Evolutionary conservation across 2,329 filamentous ascomycete genomes (phyloP).

Genomic region (Drechmeria coniospora): DNA sequence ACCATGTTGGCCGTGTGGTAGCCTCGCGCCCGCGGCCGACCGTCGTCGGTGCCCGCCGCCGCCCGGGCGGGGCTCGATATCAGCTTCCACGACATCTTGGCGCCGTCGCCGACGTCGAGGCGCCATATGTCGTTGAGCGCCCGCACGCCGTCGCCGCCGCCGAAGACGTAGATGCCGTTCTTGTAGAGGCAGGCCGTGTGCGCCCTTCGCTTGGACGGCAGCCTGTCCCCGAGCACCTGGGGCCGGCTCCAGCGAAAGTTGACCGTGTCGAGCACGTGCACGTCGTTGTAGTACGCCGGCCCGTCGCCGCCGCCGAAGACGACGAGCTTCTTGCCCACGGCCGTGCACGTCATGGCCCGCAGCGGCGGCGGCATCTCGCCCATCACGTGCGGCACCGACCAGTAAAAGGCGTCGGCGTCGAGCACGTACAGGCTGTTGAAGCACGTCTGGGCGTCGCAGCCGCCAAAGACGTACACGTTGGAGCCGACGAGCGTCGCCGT

Average conservation of each 20-base stretch:
- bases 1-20: constrained; percentile 64
- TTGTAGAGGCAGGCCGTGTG: constrained; percentile 60
- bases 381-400: constrained; percentile 48
- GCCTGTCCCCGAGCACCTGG: constrained; percentile 39
- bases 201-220: constrained; percentile 46
- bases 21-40: constrained; percentile 46
- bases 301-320: constrained; percentile 57
- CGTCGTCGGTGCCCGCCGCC: constrained; percentile 16
- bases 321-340: constrained; percentile 54
- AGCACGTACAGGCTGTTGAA: constrained; percentile 57
- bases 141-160: constrained; percentile 53
- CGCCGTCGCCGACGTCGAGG: constrained; percentile 50
- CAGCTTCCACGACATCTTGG: constrained; percentile 54
- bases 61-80: constrained; percentile 33
- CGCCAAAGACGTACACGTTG: constrained; percentile 54
- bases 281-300: constrained; percentile 56
- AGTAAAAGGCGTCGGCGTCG: constrained; percentile 55
- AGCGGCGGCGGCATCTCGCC: constrained; percentile 50
- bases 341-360: constrained; percentile 57
- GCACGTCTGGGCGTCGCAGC: constrained; percentile 50
- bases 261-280: constrained; percentile 56
- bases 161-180: constrained; percentile 58
- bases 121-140: constrained; percentile 59
- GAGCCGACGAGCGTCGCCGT: constrained; percentile 51
- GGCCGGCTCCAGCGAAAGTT: constrained; percentile 53